Evolutionary conservation across 345 rosid species (phyloP).

Genomic region (Arabis alpina): DNA sequence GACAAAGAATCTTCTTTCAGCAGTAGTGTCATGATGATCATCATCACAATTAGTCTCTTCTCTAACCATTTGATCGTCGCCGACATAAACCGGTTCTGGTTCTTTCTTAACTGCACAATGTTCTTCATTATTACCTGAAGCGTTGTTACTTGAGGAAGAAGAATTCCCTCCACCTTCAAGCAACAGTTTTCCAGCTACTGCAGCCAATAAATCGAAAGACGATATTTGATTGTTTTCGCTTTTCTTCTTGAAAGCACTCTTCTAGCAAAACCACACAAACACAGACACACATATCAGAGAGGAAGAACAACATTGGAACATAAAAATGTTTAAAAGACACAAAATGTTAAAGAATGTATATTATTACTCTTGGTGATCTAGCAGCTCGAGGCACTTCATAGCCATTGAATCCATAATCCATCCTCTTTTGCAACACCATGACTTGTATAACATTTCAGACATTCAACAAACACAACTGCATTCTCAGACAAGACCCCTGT

Average conservation of each 20-base stretch:
- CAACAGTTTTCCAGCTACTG: slow-evolving; percentile 85
- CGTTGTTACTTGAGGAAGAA: slow-evolving; percentile 53
- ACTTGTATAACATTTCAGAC: slow-evolving; percentile 26
- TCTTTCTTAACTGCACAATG: slow-evolving; percentile 48
- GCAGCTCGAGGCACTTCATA: slow-evolving; percentile 92
- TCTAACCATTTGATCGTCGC: slow-evolving; percentile 41
- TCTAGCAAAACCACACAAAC: slow-evolving; percentile 52
- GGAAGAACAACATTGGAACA: neutral
- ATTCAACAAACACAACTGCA: slow-evolving; percentile 17
- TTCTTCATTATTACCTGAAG: slow-evolving; percentile 47
- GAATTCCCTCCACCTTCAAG: slow-evolving; percentile 58
- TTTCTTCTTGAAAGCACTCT: slow-evolving; percentile 67
- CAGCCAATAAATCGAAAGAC: slow-evolving; percentile 92
- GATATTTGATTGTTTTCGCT: slow-evolving; percentile 62
- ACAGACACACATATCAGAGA: slow-evolving; percentile 7
- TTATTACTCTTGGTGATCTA: slow-evolving; percentile 63
- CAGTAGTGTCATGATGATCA: slow-evolving; percentile 46
- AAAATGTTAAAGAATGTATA: neutral
- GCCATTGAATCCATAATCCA: slow-evolving; percentile 88
- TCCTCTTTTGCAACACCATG: slow-evolving; percentile 89
- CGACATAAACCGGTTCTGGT: slow-evolving; percentile 38
- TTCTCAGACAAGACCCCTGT: slow-evolving; percentile 24
- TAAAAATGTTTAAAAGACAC: slow-evolving; percentile 16
- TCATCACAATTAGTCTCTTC: slow-evolving; percentile 51
- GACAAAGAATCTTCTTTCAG: slow-evolving; percentile 51